phyloP scores from a whole-genome alignment of 257 asterid species.

The Oldenlandia corymbosa region DNA sequence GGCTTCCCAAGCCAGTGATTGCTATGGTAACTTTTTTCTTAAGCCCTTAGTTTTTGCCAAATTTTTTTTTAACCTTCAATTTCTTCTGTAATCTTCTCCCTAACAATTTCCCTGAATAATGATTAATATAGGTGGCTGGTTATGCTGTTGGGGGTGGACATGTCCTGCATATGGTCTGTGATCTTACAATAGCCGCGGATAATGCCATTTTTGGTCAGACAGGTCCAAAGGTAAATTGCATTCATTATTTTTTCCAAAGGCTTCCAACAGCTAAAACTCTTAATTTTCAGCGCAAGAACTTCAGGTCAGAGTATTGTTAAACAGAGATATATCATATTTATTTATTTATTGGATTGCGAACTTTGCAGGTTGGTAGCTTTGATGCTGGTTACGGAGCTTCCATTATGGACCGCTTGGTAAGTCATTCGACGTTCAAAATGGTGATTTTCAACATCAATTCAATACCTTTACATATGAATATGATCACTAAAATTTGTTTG shows the following conservation, averaged over 20 bases:
- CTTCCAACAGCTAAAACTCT: no score
- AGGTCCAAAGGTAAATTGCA: conserved; percentile 98
- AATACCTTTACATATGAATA: not conserved
- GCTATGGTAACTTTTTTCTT: conserved; percentile 58
- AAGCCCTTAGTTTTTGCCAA: not conserved
- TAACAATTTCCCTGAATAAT: conserved; percentile 14
- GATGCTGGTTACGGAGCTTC: conserved; percentile 99
- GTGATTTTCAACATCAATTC: not conserved
- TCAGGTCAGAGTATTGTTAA: no score
- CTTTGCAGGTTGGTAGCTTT: conserved; percentile 87
- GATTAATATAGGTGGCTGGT: conserved; percentile 89
- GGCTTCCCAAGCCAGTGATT: conserved; percentile 91
- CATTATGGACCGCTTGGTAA: conserved; percentile 83
- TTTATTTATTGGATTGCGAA: no score
- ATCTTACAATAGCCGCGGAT: conserved; percentile 86
- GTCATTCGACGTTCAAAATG: no score
- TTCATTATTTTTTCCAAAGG: no score
- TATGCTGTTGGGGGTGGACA: conserved; percentile 96
- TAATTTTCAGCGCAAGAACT: no score
- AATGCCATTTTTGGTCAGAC: conserved; percentile 93
- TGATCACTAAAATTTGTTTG: not conserved
- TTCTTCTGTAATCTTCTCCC: not conserved
- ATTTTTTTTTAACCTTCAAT: no score
- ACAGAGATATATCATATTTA: no score
- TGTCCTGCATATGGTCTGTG: conserved; percentile 91